Evolutionary conservation across 139 green algal species (phyloP), one percentile per base, ranked within the genome.

Genomic region (Choricystis sp.): DNA sequence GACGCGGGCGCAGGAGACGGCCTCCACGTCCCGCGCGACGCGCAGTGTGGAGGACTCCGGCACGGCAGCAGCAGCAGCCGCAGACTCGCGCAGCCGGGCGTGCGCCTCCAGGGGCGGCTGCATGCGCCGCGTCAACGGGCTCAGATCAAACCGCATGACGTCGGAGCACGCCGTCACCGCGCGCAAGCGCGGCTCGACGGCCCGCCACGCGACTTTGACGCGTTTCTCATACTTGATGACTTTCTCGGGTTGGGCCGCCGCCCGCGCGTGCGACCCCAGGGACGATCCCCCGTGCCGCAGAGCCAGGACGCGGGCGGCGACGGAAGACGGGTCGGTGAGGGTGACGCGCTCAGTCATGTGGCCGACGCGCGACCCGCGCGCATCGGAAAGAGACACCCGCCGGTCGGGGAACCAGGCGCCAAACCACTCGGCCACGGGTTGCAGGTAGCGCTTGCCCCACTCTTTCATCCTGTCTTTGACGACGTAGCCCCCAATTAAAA

Each of bases 381-480:
- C 40, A 16, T 52, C 40, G 40, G 40, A 21, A 9, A 16, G 9
- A 16, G 40, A 52, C 9, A 64, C 49, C 52, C 66, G 66, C 23
- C 64, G 55, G 60, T 74, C 64, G 25, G 64, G 64, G 48, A 74
- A 74, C 25, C 56, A 24, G 30, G 68, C 26, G 64, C 69, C 69
- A 62, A 74, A 67, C 57, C 57, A 65, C 5, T 55, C 58, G 14
- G 60, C 64, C 25, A 66, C 26, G 14, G 69, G 69, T 56, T 70
- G 60, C 40, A 73, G 58, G 28, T 69, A 73, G 21, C 69, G 63
- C 63, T 69, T 69, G 49, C 69, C 69, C 69, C 64, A 70, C 60
- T 74, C 69, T 56, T 74, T 69, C 27, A 69, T 63, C 4, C 64
- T 48, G 26, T 69, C 65, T 49, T 71, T 74, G 27, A 74, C 23